Base-by-base conservation (phyloP, 2,329 filamentous ascomycete species). In the Botrytis porri region DNA sequence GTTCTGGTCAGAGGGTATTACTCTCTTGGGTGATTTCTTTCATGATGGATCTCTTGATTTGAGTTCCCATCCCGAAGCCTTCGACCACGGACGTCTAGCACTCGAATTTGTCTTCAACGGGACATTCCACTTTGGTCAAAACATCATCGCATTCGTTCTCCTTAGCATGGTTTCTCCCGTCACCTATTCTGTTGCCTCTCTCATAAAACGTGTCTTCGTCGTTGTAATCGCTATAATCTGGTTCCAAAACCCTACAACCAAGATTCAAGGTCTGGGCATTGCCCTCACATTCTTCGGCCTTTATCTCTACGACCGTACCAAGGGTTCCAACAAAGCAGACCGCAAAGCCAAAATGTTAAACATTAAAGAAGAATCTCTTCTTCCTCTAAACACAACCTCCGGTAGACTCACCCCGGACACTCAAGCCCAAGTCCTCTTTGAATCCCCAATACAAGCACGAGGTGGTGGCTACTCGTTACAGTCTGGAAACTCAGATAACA, bases 31-130 rank as follows among this genome's bases (percentile, higher is more conserved):
- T 63, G 94, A 97, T 80, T 90, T 98, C 77, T 85, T 95, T 48
- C 86, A 90, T 69, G 93, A 97, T 79, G 94, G 94, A n/a, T 87
- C 90, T 2, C 87, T 98, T 70, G 88, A 90, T 76, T 81, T 91
- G 82, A 66, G 81, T 84, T 60, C 83, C 83, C 37, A 89, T 91
- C 48, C 74, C 66, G 35, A 95, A 41, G 89, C 92, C 20, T 91
- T 93, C 78, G 92, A 93, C 76, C 91, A 95, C 74, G 93, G 92
- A 39, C 89, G 93, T 3, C 82, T 92, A 62, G 84, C 87, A 0
- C 80, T 97, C n/a, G 96, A 99, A 80, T 98, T 97, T 81, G 82
- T 98, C 69, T 98, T 99, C 86, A 99, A 99, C 82, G 96, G 96
- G 72, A 91, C 94, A 6, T 98, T 97, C 81, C 96, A 99, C 83